These are phyloP conservation scores for Oleoguttula mirabilis DNA, from an alignment of 495 filamentous ascomycete species.

Conservation along the genomic window DNA sequence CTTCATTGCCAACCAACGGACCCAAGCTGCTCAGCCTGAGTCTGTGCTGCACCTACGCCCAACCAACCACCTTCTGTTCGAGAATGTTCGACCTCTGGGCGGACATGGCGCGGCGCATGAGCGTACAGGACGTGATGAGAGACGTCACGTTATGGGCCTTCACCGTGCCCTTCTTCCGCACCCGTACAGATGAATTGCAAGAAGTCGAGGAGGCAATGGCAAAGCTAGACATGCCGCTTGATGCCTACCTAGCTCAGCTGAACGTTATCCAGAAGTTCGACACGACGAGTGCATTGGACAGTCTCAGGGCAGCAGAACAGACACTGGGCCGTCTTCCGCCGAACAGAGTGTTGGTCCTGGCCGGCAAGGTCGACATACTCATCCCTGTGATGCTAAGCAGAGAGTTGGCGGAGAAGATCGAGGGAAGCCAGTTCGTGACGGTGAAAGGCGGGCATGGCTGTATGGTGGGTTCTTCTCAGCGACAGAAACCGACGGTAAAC, in stretches of 20 bases:
- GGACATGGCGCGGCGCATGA: constrained; percentile 15
- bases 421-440: constrained; percentile 16
- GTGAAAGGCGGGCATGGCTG: constrained; percentile 16
- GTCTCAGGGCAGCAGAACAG: constrained; percentile 2
- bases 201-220: constrained; percentile 16
- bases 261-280: constrained; percentile 20
- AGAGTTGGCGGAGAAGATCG: constrained; percentile 15
- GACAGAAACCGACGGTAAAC: too few relatives aligned
- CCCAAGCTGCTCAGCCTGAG: constrained; percentile 3
- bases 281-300: constrained; percentile 6
- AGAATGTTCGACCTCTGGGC: constrained; percentile 18
- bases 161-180: constrained; percentile 18
- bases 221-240: constrained; percentile 8
- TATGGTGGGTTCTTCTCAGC: too few relatives aligned
- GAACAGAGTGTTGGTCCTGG: constrained; percentile 14
- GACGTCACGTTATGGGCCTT: constrained; percentile 20
- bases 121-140: constrained; percentile 17
- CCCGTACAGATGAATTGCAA: constrained; percentile 4
- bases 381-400: constrained; percentile 15
- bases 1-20: not conserved
- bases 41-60: constrained; percentile 17
- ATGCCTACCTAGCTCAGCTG: constrained; percentile 15
- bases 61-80: constrained; percentile 13
- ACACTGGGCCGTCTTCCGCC: constrained; percentile 5
- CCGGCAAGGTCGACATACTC: constrained; percentile 15